Conservation (phyloP, 1,139 yeast genomes). For the Eremothecium gossypii region DNA sequence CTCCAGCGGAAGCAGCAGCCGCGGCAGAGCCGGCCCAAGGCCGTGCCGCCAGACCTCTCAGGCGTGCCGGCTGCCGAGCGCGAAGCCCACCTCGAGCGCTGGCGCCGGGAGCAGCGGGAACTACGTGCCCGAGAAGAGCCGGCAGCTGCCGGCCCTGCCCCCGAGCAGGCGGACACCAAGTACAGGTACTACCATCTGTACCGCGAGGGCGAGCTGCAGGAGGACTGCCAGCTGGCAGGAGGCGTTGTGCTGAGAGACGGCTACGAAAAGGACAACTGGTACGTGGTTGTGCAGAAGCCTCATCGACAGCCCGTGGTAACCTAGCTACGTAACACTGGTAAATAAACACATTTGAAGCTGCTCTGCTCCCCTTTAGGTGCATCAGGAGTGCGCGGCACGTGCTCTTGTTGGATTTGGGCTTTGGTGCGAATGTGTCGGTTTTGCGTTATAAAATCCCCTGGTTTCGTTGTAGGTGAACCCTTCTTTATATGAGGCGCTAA, state of each 20-base stretch:
- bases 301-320: conserved; percentile 1
- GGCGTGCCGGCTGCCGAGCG: conserved; percentile 24
- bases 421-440: too few relatives aligned
- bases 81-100: conserved; percentile 20
- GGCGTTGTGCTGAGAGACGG: conserved; percentile 60
- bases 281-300: conserved; percentile 45
- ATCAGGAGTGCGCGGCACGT: too few relatives aligned
- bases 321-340: too few relatives aligned
- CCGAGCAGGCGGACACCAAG: conserved; percentile 41
- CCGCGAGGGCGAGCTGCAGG: conserved; percentile 68
- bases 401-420: too few relatives aligned
- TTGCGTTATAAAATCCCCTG: background rate
- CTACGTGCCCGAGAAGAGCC: conserved; percentile 17
- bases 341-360: too few relatives aligned
- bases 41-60: conserved; percentile 19
- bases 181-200: conserved; percentile 86
- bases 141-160: conserved; percentile 19
- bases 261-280: conserved; percentile 94
- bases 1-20: conserved; percentile 34
- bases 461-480: background rate
- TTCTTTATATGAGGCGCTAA: background rate
- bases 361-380: too few relatives aligned
- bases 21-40: conserved; percentile 7
- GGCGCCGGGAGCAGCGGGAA: conserved; percentile 24
- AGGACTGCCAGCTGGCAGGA: conserved; percentile 61